A percentile compares a stretch with the other conserved stretches of the same genome.
Evolutionary conservation across 768 basidiomycete genomes (phyloP).

Genomic region (Scleroderma citrinum): DNA sequence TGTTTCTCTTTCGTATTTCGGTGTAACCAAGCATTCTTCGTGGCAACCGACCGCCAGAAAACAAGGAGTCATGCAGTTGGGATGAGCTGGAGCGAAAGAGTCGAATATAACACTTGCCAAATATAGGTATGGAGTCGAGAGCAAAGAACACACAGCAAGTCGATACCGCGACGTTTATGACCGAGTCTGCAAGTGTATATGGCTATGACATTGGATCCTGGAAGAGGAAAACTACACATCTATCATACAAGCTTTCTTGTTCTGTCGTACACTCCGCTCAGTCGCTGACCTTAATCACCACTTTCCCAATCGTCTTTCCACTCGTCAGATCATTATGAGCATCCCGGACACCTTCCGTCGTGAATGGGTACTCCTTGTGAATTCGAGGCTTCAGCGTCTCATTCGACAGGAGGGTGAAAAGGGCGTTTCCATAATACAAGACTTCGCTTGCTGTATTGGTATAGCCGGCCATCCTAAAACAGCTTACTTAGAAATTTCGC

Average conservation of each 20-base stretch:
- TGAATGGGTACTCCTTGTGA: conserved; percentile 78
- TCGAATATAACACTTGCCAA: conserved; percentile 24
- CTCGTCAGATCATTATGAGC: conserved; percentile 74
- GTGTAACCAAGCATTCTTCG: conserved; percentile 9
- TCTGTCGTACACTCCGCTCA: neutral
- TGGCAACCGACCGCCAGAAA: conserved; percentile 16
- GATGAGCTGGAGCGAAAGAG: conserved; percentile 6
- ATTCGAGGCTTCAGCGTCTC: conserved; percentile 63
- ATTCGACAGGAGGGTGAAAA: conserved; percentile 55
- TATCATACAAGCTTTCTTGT: too few species aligned
- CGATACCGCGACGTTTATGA: too few species aligned
- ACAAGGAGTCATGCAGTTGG: conserved; percentile 17
- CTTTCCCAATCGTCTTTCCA: conserved; percentile 80
- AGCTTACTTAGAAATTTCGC: conserved; percentile 4
- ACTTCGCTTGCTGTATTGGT: conserved; percentile 69
- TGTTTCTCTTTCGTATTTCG: conserved; percentile 18
- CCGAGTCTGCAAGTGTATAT: too few species aligned
- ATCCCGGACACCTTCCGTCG: conserved; percentile 66
- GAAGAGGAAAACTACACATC: too few species aligned
- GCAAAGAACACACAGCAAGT: too few species aligned
- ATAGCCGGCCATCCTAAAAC: conserved; percentile 63
- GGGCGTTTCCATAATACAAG: conserved; percentile 52
- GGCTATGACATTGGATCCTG: too few species aligned
- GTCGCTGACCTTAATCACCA: conserved; percentile 64
- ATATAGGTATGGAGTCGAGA: neutral